phyloP scores from a whole-genome alignment of 257 asterid species.

The Nicotiana sylvestris region DNA sequence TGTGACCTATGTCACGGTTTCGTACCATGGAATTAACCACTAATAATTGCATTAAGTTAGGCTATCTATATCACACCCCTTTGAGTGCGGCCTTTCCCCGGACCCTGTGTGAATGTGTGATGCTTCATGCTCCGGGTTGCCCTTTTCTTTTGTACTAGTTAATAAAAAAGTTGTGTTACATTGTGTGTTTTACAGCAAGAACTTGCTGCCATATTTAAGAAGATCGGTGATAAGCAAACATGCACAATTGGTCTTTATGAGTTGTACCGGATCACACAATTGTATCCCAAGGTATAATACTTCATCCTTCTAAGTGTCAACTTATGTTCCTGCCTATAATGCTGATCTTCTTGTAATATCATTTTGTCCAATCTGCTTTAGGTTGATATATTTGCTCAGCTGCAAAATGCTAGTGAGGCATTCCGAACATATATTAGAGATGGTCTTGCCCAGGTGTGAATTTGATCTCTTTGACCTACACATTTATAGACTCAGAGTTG shows the following conservation, averaged over 20 bases:
- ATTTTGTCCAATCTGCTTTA: slow-evolving; percentile 28
- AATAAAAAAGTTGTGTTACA: slow-evolving; percentile 1
- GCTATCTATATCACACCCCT: no score
- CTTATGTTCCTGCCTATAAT: not conserved
- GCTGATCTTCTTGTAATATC: not conserved
- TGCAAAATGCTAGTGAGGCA: slow-evolving; percentile 98
- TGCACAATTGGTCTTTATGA: slow-evolving; percentile 96
- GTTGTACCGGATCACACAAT: slow-evolving; percentile 89
- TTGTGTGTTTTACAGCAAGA: slow-evolving; percentile 71
- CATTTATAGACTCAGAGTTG: not conserved
- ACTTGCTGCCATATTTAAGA: slow-evolving; percentile 94
- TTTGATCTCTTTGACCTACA: not conserved
- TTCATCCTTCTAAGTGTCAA: not conserved
- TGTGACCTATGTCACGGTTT: no score
- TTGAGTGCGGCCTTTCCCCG: no score
- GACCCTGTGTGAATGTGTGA: no score
- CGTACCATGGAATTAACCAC: no score
- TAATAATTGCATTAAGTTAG: no score
- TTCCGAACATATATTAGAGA: slow-evolving; percentile 94
- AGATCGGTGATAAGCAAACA: slow-evolving; percentile 98
- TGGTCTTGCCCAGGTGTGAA: slow-evolving; percentile 87
- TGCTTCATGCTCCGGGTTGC: no score
- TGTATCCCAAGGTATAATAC: slow-evolving; percentile 79
- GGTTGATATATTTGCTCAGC: slow-evolving; percentile 97
- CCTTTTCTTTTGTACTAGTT: not conserved